Evolutionary conservation across 148 eudicot genomes (phyloP).

Genomic region (Spergularia marina): DNA sequence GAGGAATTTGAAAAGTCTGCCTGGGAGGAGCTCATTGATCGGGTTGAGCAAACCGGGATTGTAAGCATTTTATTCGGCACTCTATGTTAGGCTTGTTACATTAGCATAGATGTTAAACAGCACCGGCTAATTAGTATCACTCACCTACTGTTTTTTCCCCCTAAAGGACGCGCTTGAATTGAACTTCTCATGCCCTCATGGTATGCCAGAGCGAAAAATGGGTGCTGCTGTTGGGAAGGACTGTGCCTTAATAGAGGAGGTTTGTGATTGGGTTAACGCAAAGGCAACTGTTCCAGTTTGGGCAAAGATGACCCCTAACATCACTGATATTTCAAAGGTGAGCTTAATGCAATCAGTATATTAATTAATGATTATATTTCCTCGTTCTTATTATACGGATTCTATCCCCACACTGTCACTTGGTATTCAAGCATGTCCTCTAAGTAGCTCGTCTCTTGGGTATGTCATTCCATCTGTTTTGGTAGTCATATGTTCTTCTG

Average conservation of each 20-base stretch:
- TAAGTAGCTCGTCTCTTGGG: no score
- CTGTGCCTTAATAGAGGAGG: slow-evolving; percentile 81
- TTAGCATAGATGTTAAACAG: neutral
- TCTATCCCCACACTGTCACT: neutral
- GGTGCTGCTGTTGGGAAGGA: slow-evolving; percentile 99
- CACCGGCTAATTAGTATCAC: slow-evolving; percentile 16
- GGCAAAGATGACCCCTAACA: slow-evolving; percentile 99
- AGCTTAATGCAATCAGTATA: slow-evolving; percentile 10
- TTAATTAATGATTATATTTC: neutral
- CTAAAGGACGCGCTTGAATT: slow-evolving; percentile 86
- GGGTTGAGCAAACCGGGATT: slow-evolving; percentile 94
- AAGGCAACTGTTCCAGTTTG: slow-evolving; percentile 96
- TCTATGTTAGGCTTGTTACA: neutral
- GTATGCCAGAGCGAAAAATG: slow-evolving; percentile 98
- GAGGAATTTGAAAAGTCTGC: slow-evolving; percentile 90
- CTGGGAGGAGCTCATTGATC: slow-evolving; percentile 94
- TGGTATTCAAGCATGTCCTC: neutral
- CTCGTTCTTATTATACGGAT: no score
- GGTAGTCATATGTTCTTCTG: no score
- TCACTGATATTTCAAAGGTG: slow-evolving; percentile 91
- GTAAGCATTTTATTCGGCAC: slow-evolving; percentile 38
- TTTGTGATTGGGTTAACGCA: slow-evolving; percentile 91
- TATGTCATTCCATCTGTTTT: no score
- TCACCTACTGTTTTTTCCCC: neutral
- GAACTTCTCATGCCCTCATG: slow-evolving; percentile 97